Evolutionary conservation across 352 stramenopile genomes (phyloP).

Genomic region (Thraustochytrium striatum): DNA sequence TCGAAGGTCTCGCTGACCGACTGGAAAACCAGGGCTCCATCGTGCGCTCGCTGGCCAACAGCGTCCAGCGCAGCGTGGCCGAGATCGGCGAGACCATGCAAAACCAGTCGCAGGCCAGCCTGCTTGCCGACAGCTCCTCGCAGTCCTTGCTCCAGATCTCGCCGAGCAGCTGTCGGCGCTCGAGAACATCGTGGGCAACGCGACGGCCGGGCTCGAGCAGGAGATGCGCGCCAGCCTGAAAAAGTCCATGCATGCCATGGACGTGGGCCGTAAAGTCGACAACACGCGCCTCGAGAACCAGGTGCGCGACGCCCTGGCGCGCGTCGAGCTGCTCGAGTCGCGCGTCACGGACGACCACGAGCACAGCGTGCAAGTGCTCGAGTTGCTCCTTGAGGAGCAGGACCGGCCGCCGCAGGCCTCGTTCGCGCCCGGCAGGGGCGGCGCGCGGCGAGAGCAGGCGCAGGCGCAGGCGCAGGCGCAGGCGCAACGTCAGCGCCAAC

Average conservation of each 20-base stretch:
- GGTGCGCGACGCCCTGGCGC: constrained; percentile 15
- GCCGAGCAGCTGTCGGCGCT: neutral
- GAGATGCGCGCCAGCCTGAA: neutral
- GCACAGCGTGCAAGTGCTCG: constrained; percentile 36
- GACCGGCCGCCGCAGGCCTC: neutral
- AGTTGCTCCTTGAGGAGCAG: constrained; percentile 8
- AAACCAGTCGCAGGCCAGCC: no score
- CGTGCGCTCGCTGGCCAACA: neutral
- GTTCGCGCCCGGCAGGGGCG: no score
- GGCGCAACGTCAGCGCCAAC: no score
- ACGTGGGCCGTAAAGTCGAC: constrained; percentile 33
- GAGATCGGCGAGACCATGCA: neutral
- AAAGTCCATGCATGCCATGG: constrained; percentile 12
- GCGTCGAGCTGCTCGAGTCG: constrained; percentile 19
- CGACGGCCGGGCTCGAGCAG: neutral
- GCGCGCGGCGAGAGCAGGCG: no score
- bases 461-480: no score
- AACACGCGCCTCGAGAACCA: constrained; percentile 23
- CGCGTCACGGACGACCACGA: constrained; percentile 34
- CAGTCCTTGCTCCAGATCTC: no score
- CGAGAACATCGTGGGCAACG: neutral
- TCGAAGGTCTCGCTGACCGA: neutral
- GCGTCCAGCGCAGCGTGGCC: neutral
- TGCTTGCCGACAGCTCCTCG: no score
- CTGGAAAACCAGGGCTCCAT: constrained; percentile 10